phyloP scores from a whole-genome alignment of 768 basidiomycete genomes.

The Lepiota venenata region DNA sequence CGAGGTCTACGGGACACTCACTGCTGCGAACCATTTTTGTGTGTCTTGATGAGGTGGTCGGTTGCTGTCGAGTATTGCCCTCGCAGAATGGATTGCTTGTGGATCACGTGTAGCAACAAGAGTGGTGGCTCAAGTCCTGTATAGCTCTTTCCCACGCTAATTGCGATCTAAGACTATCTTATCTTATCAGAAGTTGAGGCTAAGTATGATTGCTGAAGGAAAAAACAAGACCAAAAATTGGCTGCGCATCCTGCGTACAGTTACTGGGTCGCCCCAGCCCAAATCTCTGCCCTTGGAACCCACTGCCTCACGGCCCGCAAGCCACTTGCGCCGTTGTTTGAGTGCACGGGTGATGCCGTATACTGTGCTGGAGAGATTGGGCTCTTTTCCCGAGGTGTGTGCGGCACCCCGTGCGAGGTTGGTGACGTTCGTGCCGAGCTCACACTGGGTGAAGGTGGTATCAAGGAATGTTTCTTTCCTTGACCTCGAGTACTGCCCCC shows the following conservation, averaged over 20 bases:
- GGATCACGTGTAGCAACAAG: constrained; percentile 29
- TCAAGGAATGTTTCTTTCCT: constrained; percentile 32
- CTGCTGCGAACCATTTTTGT: constrained; percentile 74
- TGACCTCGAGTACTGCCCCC: constrained; percentile 34
- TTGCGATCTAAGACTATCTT: constrained; percentile 21
- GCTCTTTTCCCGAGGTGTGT: constrained; percentile 40
- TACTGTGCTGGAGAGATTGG: constrained; percentile 24
- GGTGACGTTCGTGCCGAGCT: constrained; percentile 51
- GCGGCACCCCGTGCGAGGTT: constrained; percentile 42
- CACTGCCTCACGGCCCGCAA: constrained; percentile 31
- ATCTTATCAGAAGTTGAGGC: constrained; percentile 21
- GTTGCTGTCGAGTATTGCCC: constrained; percentile 24
- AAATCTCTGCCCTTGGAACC: constrained; percentile 30
- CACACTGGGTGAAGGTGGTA: constrained; percentile 37
- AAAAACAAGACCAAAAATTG: constrained; percentile 15
- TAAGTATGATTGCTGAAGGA: constrained; percentile 14
- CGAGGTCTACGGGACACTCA: constrained; percentile 36
- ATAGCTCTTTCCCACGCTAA: constrained; percentile 41
- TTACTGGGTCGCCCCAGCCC: constrained; percentile 35
- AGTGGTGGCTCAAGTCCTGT: constrained; percentile 55
- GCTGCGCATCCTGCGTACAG: constrained; percentile 11
- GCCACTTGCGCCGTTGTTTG: constrained; percentile 23
- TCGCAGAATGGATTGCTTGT: constrained; percentile 19
- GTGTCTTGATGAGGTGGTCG: constrained; percentile 51
- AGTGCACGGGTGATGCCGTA: constrained; percentile 19